Conservation (phyloP, 495 filamentous ascomycete genomes). For the Aspergillus haitiensis region DNA sequence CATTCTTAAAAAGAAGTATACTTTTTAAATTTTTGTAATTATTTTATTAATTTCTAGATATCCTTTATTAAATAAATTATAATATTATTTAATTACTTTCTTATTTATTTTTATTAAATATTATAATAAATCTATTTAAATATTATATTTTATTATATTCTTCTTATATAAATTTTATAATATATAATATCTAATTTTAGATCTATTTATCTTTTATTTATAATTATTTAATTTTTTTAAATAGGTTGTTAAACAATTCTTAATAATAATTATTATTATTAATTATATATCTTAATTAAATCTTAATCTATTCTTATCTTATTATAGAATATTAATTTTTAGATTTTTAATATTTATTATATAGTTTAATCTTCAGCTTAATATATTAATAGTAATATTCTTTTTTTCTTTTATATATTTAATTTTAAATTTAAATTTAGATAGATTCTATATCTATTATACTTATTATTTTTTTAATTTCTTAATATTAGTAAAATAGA, state of each 20-base stretch:
- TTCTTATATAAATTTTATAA: slow-evolving; percentile 3
- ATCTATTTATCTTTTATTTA: not conserved
- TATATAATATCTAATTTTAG: slow-evolving; percentile 1
- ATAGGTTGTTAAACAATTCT: not conserved
- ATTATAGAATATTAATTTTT: slow-evolving; percentile 2
- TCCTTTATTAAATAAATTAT: not conserved
- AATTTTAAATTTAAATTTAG: not conserved
- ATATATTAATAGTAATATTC: not conserved
- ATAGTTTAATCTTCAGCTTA: not conserved
- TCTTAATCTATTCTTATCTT: not conserved
- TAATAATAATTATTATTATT: slow-evolving; percentile 4
- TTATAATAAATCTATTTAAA: not conserved
- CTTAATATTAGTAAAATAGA: not conserved
- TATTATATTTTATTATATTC: slow-evolving; percentile 13
- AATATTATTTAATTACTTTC: not conserved
- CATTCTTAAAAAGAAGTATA: not conserved
- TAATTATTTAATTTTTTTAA: not conserved
- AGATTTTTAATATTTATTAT: slow-evolving; percentile 5
- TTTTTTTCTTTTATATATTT: slow-evolving; percentile 5
- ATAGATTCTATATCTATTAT: not conserved
- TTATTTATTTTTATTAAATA: not conserved
- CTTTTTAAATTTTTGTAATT: slow-evolving; percentile 4
- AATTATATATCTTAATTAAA: not conserved
- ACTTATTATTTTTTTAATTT: not conserved
- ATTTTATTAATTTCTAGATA: not conserved